Evolutionary conservation across 768 basidiomycete genomes (phyloP).

Genomic region (Pisolithus albus): DNA sequence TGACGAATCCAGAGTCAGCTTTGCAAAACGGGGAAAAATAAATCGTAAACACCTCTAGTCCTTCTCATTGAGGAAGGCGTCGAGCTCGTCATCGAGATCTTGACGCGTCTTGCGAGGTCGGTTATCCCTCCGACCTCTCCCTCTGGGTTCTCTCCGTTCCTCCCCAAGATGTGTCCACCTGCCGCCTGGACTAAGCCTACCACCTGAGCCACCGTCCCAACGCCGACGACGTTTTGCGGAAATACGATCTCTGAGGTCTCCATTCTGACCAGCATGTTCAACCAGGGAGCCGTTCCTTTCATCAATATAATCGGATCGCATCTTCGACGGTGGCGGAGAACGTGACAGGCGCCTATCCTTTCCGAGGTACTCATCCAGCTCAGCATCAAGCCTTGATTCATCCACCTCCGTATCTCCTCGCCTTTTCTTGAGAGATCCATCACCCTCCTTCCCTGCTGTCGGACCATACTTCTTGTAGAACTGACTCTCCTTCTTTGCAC

Average conservation of each 20-base stretch:
- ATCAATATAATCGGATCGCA: constrained; percentile 60
- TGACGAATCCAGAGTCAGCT: background rate
- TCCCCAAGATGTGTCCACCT: constrained; percentile 18
- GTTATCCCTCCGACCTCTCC: constrained; percentile 33
- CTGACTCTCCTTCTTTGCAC: constrained; percentile 63
- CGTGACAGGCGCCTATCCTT: constrained; percentile 31
- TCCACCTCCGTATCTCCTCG: constrained; percentile 29
- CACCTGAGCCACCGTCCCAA: constrained; percentile 15
- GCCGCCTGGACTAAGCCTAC: constrained; percentile 10
- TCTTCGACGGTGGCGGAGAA: constrained; percentile 53
- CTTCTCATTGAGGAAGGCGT: constrained; percentile 61
- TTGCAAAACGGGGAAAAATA: background rate
- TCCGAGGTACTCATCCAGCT: constrained; percentile 63
- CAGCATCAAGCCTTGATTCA: constrained; percentile 50
- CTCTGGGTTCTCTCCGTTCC: constrained; percentile 21
- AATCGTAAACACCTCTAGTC: constrained; percentile 19
- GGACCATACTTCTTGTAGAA: constrained; percentile 75
- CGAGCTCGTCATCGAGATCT: constrained; percentile 78
- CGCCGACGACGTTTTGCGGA: constrained; percentile 40
- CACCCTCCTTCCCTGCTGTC: constrained; percentile 54
- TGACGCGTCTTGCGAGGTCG: constrained; percentile 55
- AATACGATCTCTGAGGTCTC: constrained; percentile 39
- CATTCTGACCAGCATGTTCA: constrained; percentile 44
- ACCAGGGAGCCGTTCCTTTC: constrained; percentile 49
- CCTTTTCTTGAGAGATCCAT: constrained; percentile 32